Conservation (phyloP, 2,329 filamentous ascomycete species). For the Fusarium hostae region DNA sequence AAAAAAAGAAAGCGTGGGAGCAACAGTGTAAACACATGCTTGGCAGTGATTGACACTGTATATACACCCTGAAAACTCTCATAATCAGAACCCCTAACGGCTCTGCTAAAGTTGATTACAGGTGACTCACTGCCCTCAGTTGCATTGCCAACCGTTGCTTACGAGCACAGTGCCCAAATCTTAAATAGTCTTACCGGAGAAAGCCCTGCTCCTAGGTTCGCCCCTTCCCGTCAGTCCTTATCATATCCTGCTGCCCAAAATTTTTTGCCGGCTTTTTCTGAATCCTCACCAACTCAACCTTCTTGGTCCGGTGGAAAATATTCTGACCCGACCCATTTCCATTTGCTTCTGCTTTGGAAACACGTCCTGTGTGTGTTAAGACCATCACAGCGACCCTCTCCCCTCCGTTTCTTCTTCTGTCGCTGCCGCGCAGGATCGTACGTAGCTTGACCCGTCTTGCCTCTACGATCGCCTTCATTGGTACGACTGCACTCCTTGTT, state of each 20-base stretch:
- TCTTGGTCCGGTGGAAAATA: constrained; percentile 53
- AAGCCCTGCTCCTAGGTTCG: constrained; percentile 41
- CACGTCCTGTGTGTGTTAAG: constrained; percentile 46
- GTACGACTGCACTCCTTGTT: constrained; percentile 47
- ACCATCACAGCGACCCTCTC: constrained; percentile 46
- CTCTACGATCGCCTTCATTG: constrained; percentile 41
- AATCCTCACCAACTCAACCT: constrained; percentile 52
- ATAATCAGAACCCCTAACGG: background rate
- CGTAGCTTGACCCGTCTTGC: constrained; percentile 49
- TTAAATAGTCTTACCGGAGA: constrained; percentile 26
- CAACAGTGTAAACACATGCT: constrained; percentile 10
- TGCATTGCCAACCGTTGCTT: background rate
- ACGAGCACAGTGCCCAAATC: constrained; percentile 29
- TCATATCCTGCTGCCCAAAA: constrained; percentile 53
- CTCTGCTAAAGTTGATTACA: constrained; percentile 5
- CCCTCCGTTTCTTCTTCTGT: constrained; percentile 41
- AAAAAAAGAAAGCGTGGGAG: constrained; percentile 10
- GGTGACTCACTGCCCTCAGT: background rate
- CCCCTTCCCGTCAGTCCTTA: constrained; percentile 47
- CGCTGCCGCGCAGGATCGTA: constrained; percentile 49
- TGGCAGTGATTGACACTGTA: constrained; percentile 23
- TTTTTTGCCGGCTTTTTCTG: constrained; percentile 51
- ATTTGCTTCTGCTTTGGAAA: constrained; percentile 48
- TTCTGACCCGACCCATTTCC: constrained; percentile 48
- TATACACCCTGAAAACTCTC: constrained; percentile 9